Percentiles rank a stretch among this genome's conserved stretches.
phyloP scores from a whole-genome alignment of 2,329 filamentous ascomycete species.

The Cyanodermella asteris region DNA sequence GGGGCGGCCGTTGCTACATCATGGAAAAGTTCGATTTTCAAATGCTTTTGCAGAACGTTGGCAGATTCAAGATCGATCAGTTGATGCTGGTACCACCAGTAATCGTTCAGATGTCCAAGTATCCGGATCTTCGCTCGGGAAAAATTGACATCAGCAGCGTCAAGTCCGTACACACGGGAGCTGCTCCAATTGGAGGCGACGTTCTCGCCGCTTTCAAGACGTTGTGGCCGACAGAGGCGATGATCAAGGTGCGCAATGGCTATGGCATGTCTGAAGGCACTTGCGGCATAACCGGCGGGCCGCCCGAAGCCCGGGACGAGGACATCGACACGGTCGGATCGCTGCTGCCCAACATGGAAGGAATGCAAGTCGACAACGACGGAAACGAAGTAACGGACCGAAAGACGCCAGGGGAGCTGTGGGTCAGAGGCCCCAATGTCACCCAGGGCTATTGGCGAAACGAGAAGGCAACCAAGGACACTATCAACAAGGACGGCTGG shows the following conservation, averaged over 20 bases:
- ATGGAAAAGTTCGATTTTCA: conserved; percentile 61
- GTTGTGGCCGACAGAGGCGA: conserved; percentile 20
- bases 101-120: conserved; percentile 49
- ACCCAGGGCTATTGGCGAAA: conserved; percentile 62
- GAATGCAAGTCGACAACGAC: conserved; percentile 40
- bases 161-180: conserved; percentile 37
- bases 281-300: conserved; percentile 1
- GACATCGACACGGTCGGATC: conserved; percentile 35
- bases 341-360: conserved; percentile 45
- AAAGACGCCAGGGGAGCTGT: conserved; percentile 34
- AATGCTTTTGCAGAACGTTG: conserved; percentile 44
- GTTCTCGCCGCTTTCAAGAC: conserved; percentile 35
- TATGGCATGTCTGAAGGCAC: conserved; percentile 54
- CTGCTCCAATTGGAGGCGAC: conserved; percentile 44
- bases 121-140: conserved; percentile 31
- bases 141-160: conserved; percentile 49
- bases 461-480: conserved; percentile 41
- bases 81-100: conserved; percentile 54
- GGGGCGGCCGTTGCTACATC: too few species aligned
- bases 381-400: conserved; percentile 25
- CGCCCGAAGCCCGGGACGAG: conserved; percentile 2
- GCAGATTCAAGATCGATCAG: conserved; percentile 45
- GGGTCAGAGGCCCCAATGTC: conserved; percentile 48
- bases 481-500: conserved; percentile 42
- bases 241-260: conserved; percentile 41